Conservation (phyloP, 352 stramenopile genomes). For the Elongisporangium anandrum region DNA sequence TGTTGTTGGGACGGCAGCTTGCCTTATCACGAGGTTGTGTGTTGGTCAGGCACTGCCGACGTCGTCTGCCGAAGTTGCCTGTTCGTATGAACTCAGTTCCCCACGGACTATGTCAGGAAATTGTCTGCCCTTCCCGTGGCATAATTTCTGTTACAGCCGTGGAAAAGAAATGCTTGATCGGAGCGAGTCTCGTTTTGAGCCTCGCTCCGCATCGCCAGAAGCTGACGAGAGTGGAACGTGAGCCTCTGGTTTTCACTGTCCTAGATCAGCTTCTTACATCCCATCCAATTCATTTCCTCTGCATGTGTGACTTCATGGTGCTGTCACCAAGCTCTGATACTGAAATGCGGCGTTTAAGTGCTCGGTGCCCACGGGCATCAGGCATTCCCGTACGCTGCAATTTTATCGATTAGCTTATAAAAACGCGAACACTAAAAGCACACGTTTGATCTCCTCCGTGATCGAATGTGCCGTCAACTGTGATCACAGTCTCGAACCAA, state of each 20-base stretch:
- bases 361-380: neutral
- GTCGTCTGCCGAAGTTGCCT: neutral
- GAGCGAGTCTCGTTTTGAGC: constrained; percentile 64
- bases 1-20: neutral
- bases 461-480: constrained; percentile 85
- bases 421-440: constrained; percentile 84
- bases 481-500: constrained; percentile 46
- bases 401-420: constrained; percentile 85
- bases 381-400: constrained; percentile 39
- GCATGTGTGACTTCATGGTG: constrained; percentile 1
- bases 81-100: neutral
- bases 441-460: constrained; percentile 69
- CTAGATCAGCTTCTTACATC: constrained; percentile 84
- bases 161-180: constrained; percentile 74
- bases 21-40: too few species aligned
- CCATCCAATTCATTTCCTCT: constrained; percentile 1
- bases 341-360: constrained; percentile 61
- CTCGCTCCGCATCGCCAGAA: constrained; percentile 46
- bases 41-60: too few species aligned
- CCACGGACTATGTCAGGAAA: constrained; percentile 80
- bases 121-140: constrained; percentile 67
- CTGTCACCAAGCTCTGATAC: constrained; percentile 51
- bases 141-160: constrained; percentile 80
- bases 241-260: constrained; percentile 22
- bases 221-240: constrained; percentile 78